Evolutionary conservation across 2,329 filamentous ascomycete species (phyloP).

Genomic region (Pezicula neosporulosa): DNA sequence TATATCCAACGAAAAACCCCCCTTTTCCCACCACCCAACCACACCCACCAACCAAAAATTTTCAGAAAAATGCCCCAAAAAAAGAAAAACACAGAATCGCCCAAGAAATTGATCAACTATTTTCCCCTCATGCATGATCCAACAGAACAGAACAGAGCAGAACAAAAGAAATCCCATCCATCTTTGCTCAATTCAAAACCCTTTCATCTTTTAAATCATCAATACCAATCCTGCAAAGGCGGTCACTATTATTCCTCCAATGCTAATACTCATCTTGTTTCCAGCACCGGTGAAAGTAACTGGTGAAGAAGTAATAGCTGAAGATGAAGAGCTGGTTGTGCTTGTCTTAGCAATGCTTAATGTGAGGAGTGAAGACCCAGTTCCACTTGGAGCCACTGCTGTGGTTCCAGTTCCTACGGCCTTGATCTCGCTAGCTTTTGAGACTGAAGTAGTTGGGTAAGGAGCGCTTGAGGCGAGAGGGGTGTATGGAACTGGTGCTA

Average conservation of each 20-base stretch:
- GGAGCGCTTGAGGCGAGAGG: not conserved
- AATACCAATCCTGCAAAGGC: constrained; percentile 7
- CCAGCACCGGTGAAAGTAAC: constrained; percentile 10
- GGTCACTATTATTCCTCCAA: constrained; percentile 4
- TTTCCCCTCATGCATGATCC: too few species aligned
- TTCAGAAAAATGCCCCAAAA: too few species aligned
- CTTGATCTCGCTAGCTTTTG: too few species aligned
- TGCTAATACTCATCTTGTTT: constrained; percentile 5
- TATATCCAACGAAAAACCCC: too few species aligned
- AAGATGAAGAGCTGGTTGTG: not conserved
- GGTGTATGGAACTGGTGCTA: not conserved
- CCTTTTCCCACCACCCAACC: too few species aligned
- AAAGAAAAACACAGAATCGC: too few species aligned
- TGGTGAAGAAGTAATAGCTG: not conserved
- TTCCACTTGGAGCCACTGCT: constrained; percentile 1
- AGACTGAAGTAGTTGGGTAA: constrained; percentile 8
- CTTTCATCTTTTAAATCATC: constrained; percentile 8
- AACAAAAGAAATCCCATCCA: too few species aligned
- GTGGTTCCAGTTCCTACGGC: not conserved
- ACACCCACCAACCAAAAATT: too few species aligned
- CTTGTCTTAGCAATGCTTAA: not conserved
- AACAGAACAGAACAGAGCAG: too few species aligned
- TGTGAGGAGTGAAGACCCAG: not conserved
- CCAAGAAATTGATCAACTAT: too few species aligned
- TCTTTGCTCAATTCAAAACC: too few species aligned